Conservation (phyloP, 1,284 basidiomycete species). For the Ustilago shanxiensis region DNA sequence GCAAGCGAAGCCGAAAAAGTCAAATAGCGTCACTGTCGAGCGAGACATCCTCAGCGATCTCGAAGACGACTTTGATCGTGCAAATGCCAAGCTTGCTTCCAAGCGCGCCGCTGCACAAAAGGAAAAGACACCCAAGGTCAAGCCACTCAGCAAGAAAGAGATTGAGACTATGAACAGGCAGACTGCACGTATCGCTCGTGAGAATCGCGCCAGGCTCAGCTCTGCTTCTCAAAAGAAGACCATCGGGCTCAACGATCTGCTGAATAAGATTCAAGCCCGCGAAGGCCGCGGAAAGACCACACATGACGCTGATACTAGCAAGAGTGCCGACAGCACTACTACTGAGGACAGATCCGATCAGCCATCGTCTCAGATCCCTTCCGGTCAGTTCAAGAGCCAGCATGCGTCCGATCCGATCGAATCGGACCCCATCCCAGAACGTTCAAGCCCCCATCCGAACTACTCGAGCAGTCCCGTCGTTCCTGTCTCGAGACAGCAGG, state of each 20-base stretch:
- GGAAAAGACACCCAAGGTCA: slow-evolving; percentile 37
- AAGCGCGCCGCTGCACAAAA: slow-evolving; percentile 25
- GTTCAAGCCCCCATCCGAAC: slow-evolving; percentile 34
- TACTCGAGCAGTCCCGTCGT: slow-evolving; percentile 42
- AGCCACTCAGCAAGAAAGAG: slow-evolving; percentile 62
- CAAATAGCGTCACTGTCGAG: slow-evolving; percentile 16
- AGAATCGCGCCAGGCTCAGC: slow-evolving; percentile 44
- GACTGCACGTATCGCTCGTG: slow-evolving; percentile 58
- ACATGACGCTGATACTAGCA: slow-evolving; percentile 1
- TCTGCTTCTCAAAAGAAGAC: slow-evolving; percentile 49
- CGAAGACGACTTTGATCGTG: slow-evolving; percentile 25
- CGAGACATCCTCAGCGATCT: slow-evolving; percentile 41
- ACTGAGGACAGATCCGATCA: slow-evolving; percentile 12
- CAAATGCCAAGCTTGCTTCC: slow-evolving; percentile 28
- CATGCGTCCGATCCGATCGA: slow-evolving; percentile 51
- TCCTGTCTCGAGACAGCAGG: slow-evolving; percentile 35
- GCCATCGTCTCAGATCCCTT: slow-evolving; percentile 45
- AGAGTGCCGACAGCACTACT: slow-evolving; percentile 11
- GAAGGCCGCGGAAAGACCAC: slow-evolving; percentile 17
- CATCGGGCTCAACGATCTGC: slow-evolving; percentile 55
- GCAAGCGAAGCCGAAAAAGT: slow-evolving; percentile 17
- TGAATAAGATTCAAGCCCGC: slow-evolving; percentile 48
- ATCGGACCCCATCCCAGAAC: slow-evolving; percentile 42
- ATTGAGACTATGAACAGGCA: slow-evolving; percentile 61
- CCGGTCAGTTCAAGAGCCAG: slow-evolving; percentile 44